These are phyloP conservation scores for Naganishia onofrii DNA, from an alignment of 768 basidiomycete species.

Conservation along the genomic window DNA sequence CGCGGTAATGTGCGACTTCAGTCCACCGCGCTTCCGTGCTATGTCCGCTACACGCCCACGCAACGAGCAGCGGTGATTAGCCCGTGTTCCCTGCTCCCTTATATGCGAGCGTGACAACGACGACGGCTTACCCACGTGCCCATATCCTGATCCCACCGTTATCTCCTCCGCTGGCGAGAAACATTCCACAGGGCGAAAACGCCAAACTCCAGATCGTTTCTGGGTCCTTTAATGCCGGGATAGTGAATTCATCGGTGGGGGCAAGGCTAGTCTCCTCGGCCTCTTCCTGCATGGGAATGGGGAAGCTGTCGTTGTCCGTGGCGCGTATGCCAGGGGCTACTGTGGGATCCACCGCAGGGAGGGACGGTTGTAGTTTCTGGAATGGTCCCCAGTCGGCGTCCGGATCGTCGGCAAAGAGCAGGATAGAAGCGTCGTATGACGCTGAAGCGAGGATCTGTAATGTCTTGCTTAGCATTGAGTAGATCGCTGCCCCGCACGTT, in stretches of 20 bases:
- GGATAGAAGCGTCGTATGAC: constrained; percentile 95
- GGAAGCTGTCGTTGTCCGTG: constrained; percentile 25
- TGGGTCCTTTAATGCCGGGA: constrained; percentile 49
- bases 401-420: constrained; percentile 87
- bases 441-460: constrained; percentile 88
- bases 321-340: constrained; percentile 6
- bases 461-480: background rate
- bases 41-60: constrained; percentile 32
- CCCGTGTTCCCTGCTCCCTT: too few relatives aligned
- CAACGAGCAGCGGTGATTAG: too few relatives aligned
- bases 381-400: constrained; percentile 92
- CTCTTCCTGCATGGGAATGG: constrained; percentile 26
- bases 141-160: constrained; percentile 80
- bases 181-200: constrained; percentile 72
- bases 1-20: constrained; percentile 57
- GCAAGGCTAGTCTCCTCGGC: constrained; percentile 29
- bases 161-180: constrained; percentile 83
- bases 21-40: constrained; percentile 48
- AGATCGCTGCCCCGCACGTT: background rate
- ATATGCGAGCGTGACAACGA: too few relatives aligned
- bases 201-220: constrained; percentile 86
- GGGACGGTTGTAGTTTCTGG: constrained; percentile 60
- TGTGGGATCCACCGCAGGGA: constrained; percentile 30
- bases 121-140: constrained; percentile 58
- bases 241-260: constrained; percentile 33